Conservation (phyloP, 176 grass and related monocot species). For the Stipa capillata region DNA sequence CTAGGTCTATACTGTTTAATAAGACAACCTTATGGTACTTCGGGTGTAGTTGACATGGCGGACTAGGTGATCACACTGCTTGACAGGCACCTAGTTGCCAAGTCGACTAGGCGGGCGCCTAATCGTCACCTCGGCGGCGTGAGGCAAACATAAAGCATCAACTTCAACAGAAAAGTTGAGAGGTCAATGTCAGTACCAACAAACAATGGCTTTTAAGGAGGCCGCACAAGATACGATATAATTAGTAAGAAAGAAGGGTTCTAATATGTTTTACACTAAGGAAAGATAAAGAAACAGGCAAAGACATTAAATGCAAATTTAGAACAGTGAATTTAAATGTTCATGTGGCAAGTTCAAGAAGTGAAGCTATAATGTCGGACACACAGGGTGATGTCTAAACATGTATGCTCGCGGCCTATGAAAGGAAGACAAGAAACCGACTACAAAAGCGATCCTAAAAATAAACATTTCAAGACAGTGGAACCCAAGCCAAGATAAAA, state of each 20-base stretch:
- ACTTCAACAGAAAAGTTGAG: no score
- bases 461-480: not conserved
- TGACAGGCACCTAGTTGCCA: no score
- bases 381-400: not conserved
- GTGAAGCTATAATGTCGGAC: not conserved
- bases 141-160: no score
- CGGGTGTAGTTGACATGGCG: no score
- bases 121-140: no score
- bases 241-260: not conserved
- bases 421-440: not conserved
- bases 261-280: not conserved
- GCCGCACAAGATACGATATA: not conserved
- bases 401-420: not conserved
- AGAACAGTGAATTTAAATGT: not conserved
- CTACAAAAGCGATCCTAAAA: not conserved
- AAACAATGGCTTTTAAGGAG: not conserved
- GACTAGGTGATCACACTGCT: no score
- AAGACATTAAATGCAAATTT: not conserved
- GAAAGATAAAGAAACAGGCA: not conserved
- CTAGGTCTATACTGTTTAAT: not conserved
- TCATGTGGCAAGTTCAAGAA: not conserved
- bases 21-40: not conserved
- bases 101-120: no score
- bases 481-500: not conserved
- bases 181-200: no score